Percentiles rank a stretch among this genome's conserved stretches.
These are phyloP conservation scores for Corymbia calophylla DNA, from an alignment of 441 rosid genomes.

Conservation along the genomic window DNA sequence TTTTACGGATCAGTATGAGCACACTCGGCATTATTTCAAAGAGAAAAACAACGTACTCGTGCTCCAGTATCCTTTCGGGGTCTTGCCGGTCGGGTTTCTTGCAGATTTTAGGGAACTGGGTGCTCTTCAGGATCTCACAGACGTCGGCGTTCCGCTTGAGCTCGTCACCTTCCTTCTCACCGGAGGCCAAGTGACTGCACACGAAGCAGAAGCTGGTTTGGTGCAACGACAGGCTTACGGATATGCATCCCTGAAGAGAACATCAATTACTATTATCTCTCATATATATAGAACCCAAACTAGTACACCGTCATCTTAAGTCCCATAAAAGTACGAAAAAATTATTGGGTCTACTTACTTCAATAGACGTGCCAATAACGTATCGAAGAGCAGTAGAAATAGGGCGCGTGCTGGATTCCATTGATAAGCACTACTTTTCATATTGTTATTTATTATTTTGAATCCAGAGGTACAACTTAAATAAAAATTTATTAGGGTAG, in stretches of 20 bases:
- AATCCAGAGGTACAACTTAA: not conserved
- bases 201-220: conserved; percentile 89
- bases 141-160: conserved; percentile 82
- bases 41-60: conserved; percentile 46
- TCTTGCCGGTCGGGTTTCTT: conserved; percentile 37
- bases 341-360: not conserved
- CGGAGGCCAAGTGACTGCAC: conserved; percentile 91
- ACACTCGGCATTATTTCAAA: not conserved
- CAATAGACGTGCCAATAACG: not conserved
- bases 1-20: not conserved
- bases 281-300: not conserved
- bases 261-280: not conserved
- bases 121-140: conserved; percentile 63
- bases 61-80: conserved; percentile 68
- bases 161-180: conserved; percentile 95
- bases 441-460: not conserved
- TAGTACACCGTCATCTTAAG: not conserved
- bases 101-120: conserved; percentile 66
- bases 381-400: not conserved
- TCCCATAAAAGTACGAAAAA: not conserved
- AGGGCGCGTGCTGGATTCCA: not conserved
- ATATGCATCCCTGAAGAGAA: conserved; percentile 65
- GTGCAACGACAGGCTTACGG: conserved; percentile 84
- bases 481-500: not conserved
- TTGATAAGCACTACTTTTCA: not conserved